Evolutionary conservation across 805 yeast genomes (phyloP), one percentile per base, ranked within the genome.

Genomic region (Wickerhamia fluorescens): DNA sequence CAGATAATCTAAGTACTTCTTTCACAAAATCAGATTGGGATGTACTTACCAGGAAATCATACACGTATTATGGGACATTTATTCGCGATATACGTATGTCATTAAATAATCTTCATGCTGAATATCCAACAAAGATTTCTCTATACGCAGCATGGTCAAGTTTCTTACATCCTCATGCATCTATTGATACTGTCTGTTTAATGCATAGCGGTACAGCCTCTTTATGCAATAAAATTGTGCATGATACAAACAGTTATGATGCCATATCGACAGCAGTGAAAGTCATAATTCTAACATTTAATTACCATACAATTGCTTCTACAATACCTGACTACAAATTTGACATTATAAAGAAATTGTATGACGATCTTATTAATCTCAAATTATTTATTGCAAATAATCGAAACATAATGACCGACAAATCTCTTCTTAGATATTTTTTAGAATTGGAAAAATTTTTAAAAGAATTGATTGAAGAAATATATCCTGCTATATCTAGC

Each of bases 51-150:
- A 43, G 43, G 16, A 55, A 52, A 31, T 52, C 62, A 1, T 61
- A 52, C 30, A 33, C 38, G 14, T 51, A 50, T 14, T 63, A 58
- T 37, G 66, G 66, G 3, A 35, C 39, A n/a, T 46, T 59, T 23
- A 58, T 63, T 14, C 47, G 46, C 14, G 51, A 52, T 23, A 42
- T 63, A 15, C 40, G 66, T 19, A 51, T 51, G 24, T 50, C 61
- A 1, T 41, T 63, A 15, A 42, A 44, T 11, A 33, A 38, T 13
- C 42, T 50, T 24, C 58, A 56, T 29, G 41, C 52, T 9, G 68
- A 61, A 26, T 55, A 46, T 30, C 57, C 67, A 3, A 53, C 62
- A 4, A 51, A 54, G 21, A 55, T 63, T 24, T 57, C 63, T 3
- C 43, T 61, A 15, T 51, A 54, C 29, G 47, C 61, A 4, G 51